phyloP scores from a whole-genome alignment of 1,284 basidiomycete species.

The Ustilago sp. region DNA sequence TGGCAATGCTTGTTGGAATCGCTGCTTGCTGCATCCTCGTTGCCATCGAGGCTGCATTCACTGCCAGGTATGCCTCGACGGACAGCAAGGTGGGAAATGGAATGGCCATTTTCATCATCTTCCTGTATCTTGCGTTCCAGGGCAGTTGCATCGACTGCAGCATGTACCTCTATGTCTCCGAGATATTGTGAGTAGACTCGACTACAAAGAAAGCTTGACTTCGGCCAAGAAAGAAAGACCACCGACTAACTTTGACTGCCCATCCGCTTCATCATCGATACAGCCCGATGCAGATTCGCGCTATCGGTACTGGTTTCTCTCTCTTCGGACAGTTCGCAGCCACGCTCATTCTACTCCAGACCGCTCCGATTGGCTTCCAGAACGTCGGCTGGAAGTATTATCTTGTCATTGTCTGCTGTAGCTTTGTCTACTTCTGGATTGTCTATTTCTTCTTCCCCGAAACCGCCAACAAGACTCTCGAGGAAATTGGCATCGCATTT shows the following conservation, averaged over 20 bases:
- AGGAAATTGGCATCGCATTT: slow-evolving; percentile 3
- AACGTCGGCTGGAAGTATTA: slow-evolving; percentile 6
- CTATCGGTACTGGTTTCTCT: not conserved
- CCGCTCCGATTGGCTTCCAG: slow-evolving; percentile 6
- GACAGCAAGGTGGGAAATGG: slow-evolving; percentile 7
- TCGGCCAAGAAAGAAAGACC: not conserved
- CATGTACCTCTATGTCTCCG: slow-evolving; percentile 3
- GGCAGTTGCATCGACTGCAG: slow-evolving; percentile 7
- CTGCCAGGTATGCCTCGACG: slow-evolving; percentile 6
- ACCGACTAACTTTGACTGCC: not conserved
- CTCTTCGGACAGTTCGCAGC: slow-evolving; percentile 4
- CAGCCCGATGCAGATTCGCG: slow-evolving; percentile 7
- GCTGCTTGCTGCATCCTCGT: slow-evolving; percentile 1
- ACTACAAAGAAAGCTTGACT: not conserved
- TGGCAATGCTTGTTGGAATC: not conserved
- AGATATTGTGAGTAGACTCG: slow-evolving; percentile 4
- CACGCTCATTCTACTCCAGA: not conserved
- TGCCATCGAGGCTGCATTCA: slow-evolving; percentile 1
- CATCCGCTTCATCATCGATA: not conserved
- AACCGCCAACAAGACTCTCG: slow-evolving; percentile 6
- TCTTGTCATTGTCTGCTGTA: slow-evolving; percentile 3
- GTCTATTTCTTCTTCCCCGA: slow-evolving; percentile 5
- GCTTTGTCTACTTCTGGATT: slow-evolving; percentile 9
- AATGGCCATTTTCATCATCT: slow-evolving; percentile 6
- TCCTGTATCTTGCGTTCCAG: slow-evolving; percentile 2